A percentile compares a stretch with the other conserved stretches of the same genome.
These are phyloP conservation scores for Kwoniella europaea DNA, from an alignment of 768 basidiomycete genomes.

Conservation along the genomic window DNA sequence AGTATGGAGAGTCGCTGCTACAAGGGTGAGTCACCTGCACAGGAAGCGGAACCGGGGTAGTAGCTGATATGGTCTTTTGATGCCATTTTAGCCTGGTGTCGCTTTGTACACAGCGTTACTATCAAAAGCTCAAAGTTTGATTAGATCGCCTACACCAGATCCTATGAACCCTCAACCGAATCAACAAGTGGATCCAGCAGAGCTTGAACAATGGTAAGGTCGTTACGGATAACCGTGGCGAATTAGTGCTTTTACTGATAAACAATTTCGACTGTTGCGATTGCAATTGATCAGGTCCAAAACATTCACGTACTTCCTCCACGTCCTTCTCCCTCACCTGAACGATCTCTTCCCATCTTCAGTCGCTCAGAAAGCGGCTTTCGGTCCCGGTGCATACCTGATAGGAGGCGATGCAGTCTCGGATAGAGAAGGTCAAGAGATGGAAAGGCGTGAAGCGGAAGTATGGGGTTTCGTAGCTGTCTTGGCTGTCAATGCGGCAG, in stretches of 20 bases:
- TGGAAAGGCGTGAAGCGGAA: constrained; percentile 56
- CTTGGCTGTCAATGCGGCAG: constrained; percentile 75
- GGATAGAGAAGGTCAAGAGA: constrained; percentile 54
- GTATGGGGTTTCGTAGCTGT: constrained; percentile 58
- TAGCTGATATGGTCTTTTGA: constrained; percentile 12
- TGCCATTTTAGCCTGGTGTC: constrained; percentile 75
- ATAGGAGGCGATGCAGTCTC: constrained; percentile 32
- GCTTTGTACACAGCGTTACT: constrained; percentile 88
- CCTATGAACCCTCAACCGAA: constrained; percentile 61
- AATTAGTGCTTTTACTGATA: background rate
- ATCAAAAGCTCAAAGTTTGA: constrained; percentile 89
- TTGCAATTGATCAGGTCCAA: constrained; percentile 67
- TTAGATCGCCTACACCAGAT: constrained; percentile 69
- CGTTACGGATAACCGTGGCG: constrained; percentile 16
- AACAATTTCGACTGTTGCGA: background rate
- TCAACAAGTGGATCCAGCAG: constrained; percentile 66
- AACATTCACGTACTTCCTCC: constrained; percentile 86
- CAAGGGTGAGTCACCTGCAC: constrained; percentile 67
- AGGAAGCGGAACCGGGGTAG: constrained; percentile 1
- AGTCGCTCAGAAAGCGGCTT: constrained; percentile 60
- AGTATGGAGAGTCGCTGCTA: constrained; percentile 72
- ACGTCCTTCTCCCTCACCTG: constrained; percentile 75
- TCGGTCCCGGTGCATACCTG: constrained; percentile 60
- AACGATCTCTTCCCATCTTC: constrained; percentile 87
- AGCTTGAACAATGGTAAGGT: constrained; percentile 75